A percentile compares a stretch with the other conserved stretches of the same genome.
These are phyloP conservation scores for Flammula alnicola DNA, from an alignment of 1,284 basidiomycete genomes.

Conservation along the genomic window DNA sequence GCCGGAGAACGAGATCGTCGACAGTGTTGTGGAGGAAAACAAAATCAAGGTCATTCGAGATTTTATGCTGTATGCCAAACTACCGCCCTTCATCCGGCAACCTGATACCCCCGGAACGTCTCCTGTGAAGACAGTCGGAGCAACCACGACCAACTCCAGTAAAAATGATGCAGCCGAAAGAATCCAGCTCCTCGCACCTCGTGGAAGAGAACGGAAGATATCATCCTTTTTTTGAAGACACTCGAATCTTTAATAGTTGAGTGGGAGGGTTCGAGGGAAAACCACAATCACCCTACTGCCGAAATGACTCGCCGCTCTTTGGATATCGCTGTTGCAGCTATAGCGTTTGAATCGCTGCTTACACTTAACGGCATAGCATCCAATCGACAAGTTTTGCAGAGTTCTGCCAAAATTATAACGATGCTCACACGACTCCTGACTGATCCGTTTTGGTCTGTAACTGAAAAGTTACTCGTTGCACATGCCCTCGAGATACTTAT, in stretches of 20 bases:
- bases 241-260: constrained; percentile 55
- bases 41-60: constrained; percentile 65
- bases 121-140: no score
- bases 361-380: constrained; percentile 62
- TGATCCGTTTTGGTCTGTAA: constrained; percentile 55
- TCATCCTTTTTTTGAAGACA: constrained; percentile 60
- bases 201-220: constrained; percentile 64
- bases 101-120: neutral
- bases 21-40: constrained; percentile 61
- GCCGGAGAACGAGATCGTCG: constrained; percentile 69
- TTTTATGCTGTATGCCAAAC: constrained; percentile 66
- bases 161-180: constrained; percentile 12
- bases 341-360: constrained; percentile 74
- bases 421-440: constrained; percentile 48
- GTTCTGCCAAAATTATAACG: constrained; percentile 59
- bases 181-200: constrained; percentile 44
- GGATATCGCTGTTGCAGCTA: constrained; percentile 66
- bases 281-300: constrained; percentile 47
- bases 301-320: constrained; percentile 69
- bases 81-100: constrained; percentile 49
- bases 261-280: constrained; percentile 49
- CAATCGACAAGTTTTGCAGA: constrained; percentile 64
- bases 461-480: constrained; percentile 67
- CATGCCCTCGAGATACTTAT: constrained; percentile 56
- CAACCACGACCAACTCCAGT: neutral